A percentile compares a stretch with the other conserved stretches of the same genome.
phyloP scores from a whole-genome alignment of 176 grass and related monocot species.

The Eremochloa ophiuroides region DNA sequence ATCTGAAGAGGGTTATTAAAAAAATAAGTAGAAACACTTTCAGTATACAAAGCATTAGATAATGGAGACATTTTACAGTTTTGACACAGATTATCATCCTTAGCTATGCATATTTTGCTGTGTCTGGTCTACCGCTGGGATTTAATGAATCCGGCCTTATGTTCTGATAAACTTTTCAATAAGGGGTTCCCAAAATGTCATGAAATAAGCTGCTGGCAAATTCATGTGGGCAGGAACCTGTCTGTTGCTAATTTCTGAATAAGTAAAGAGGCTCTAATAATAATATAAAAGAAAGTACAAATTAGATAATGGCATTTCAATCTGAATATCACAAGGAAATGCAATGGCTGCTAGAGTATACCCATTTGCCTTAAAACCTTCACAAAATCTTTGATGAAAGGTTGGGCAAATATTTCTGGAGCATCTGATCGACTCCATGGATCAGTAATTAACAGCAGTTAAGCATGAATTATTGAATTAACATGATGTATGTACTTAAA shows the following conservation, averaged over 20 bases:
- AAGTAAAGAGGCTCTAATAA: neutral
- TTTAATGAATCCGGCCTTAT: neutral
- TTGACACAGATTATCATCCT: neutral
- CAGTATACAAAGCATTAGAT: neutral
- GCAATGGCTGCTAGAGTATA: constrained; percentile 5
- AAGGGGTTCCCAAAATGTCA: neutral
- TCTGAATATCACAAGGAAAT: neutral
- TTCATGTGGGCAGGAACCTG: neutral
- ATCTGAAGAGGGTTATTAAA: constrained; percentile 52
- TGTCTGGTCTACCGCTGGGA: neutral
- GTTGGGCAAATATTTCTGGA: constrained; percentile 6
- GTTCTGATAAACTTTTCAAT: neutral
- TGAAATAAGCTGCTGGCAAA: neutral
- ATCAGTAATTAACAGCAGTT: neutral
- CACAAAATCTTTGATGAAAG: neutral
- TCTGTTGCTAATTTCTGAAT: neutral
- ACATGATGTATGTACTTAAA: neutral
- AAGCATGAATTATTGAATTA: neutral
- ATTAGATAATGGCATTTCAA: neutral
- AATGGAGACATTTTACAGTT: neutral
- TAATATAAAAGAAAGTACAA: neutral
- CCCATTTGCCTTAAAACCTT: neutral
- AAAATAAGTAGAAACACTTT: constrained; percentile 8
- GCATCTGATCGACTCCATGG: neutral
- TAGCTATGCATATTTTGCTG: neutral